Evolutionary conservation across 1,139 yeast species (phyloP).

Genomic region (Scheffersomyces cryptocercus): DNA sequence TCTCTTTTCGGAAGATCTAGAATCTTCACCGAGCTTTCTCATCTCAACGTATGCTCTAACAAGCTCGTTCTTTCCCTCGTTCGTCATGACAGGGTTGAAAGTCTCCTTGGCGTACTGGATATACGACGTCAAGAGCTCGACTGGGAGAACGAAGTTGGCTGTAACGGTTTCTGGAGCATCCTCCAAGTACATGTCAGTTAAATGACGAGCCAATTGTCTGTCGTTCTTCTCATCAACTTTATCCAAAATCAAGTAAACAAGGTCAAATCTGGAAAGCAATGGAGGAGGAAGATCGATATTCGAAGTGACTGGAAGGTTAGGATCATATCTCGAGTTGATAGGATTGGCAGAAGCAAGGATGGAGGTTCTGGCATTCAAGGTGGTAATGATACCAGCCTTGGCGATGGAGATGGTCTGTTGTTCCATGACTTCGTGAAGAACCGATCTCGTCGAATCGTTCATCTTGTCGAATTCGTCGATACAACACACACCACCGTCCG

Average conservation of each 20-base stretch:
- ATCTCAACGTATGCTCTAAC: conserved; percentile 91
- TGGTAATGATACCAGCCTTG: conserved; percentile 96
- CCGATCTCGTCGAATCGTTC: conserved; percentile 93
- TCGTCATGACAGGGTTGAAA: conserved; percentile 72
- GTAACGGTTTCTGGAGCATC: conserved; percentile 80
- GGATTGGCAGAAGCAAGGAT: conserved; percentile 97
- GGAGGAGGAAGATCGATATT: conserved; percentile 98
- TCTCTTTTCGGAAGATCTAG: conserved; percentile 81
- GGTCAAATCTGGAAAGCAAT: conserved; percentile 86
- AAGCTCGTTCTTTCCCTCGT: conserved; percentile 79
- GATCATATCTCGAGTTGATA: conserved; percentile 93
- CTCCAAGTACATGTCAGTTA: conserved; percentile 89
- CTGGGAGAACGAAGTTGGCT: conserved; percentile 67
- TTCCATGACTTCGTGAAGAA: conserved; percentile 98
- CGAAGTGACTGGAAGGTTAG: conserved; percentile 87
- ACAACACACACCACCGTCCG: conserved; percentile 99
- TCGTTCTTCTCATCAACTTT: conserved; percentile 87
- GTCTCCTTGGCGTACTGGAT: conserved; percentile 91
- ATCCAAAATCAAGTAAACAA: conserved; percentile 88
- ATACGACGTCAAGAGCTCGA: conserved; percentile 83
- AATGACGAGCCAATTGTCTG: conserved; percentile 83
- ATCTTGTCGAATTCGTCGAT: conserved; percentile 98
- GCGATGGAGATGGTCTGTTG: conserved; percentile 98
- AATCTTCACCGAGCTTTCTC: conserved; percentile 93
- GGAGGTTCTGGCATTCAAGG: conserved; percentile 93